Conservation (phyloP, 2,329 filamentous ascomycete species). For the Pochonia chlamydosporia region DNA sequence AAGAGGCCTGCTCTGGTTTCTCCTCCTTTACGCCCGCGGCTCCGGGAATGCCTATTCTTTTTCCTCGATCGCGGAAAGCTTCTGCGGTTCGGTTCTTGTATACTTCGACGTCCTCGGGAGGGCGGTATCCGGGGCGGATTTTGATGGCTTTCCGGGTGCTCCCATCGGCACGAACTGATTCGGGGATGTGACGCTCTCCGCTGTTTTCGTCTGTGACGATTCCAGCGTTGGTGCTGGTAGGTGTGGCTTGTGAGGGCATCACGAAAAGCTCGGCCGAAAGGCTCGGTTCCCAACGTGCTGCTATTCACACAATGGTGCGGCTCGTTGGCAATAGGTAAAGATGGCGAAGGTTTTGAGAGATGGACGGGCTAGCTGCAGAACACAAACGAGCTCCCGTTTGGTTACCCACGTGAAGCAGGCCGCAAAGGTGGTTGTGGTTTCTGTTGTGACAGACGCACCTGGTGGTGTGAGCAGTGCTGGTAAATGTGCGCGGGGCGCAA, state of each 20-base stretch:
- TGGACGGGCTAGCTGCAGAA: neutral
- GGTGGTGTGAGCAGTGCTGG: neutral
- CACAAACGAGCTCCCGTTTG: neutral
- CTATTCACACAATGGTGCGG: too few species aligned
- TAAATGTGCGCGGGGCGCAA: neutral
- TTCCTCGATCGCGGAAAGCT: conserved; percentile 70
- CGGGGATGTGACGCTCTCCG: conserved; percentile 83
- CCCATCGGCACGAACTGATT: conserved; percentile 81
- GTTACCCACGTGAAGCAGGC: neutral
- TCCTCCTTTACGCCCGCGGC: conserved; percentile 54
- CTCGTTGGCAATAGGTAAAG: too few species aligned
- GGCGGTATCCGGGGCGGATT: conserved; percentile 86
- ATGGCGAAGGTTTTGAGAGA: neutral
- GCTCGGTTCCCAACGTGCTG: neutral
- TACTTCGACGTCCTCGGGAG: conserved; percentile 90
- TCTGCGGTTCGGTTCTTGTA: conserved; percentile 93
- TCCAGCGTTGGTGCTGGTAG: conserved; percentile 49
- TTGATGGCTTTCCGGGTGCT: conserved; percentile 91
- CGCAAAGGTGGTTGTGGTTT: neutral
- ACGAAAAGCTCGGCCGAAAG: neutral
- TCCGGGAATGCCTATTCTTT: conserved; percentile 62
- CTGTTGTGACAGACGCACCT: neutral
- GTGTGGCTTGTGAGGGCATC: conserved; percentile 46
- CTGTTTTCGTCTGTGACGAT: conserved; percentile 70
- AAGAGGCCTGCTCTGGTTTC: conserved; percentile 38